Percentiles rank a stretch among this genome's conserved stretches.
Conservation (phyloP, 2,329 filamentous ascomycete genomes). For the Scedosporium dehoogii region DNA sequence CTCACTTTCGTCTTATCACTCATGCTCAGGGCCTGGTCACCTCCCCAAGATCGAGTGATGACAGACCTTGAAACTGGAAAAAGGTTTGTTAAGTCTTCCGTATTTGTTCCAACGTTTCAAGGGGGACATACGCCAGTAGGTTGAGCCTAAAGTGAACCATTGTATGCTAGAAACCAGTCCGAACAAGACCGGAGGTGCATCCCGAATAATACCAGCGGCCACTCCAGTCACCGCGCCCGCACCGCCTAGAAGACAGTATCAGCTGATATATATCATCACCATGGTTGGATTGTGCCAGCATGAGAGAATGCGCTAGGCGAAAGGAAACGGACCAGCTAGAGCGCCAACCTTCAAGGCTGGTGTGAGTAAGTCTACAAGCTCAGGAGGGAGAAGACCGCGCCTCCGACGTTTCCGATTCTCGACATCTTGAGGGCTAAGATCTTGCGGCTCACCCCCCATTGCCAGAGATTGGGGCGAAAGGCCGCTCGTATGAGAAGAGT, state of each 20-base stretch:
- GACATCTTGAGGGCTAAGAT: constrained; percentile 10
- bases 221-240: constrained; percentile 56
- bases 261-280: not conserved
- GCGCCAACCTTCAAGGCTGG: constrained; percentile 50
- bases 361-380: constrained; percentile 32
- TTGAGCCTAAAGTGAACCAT: constrained; percentile 69
- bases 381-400: constrained; percentile 30
- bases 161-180: constrained; percentile 64
- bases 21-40: constrained; percentile 40
- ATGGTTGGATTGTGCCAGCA: too few relatives aligned
- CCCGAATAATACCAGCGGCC: constrained; percentile 60
- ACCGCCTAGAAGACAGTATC: constrained; percentile 31
- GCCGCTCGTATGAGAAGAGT: not conserved
- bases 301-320: not conserved
- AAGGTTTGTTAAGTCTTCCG: constrained; percentile 8
- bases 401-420: constrained; percentile 15
- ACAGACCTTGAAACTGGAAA: constrained; percentile 36
- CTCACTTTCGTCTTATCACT: constrained; percentile 58
- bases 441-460: not conserved
- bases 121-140: constrained; percentile 57
- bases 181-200: constrained; percentile 58
- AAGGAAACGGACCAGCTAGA: constrained; percentile 37
- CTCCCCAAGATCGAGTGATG: constrained; percentile 36
- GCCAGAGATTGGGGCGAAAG: not conserved
- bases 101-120: constrained; percentile 7